Percentiles rank a stretch among this genome's conserved stretches.
These are phyloP conservation scores for Scutellaria baicalensis DNA, from an alignment of 257 asterid genomes.

Conservation along the genomic window DNA sequence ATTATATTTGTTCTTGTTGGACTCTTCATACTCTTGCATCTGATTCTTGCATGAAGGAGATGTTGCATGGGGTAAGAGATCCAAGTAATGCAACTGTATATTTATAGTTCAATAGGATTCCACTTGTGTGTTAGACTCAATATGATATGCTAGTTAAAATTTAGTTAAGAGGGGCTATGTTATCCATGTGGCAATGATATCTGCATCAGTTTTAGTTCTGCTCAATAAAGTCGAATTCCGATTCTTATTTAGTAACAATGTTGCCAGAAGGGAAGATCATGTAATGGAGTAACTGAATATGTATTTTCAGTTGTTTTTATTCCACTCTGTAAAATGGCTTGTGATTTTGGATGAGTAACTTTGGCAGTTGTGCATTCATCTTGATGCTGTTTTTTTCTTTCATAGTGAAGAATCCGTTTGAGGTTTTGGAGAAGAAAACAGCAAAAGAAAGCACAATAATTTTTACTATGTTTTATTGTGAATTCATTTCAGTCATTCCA, in stretches of 20 bases:
- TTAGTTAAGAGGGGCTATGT: background rate
- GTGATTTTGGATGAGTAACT: background rate
- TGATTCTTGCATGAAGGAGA: slow-evolving; percentile 28
- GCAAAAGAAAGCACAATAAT: too few relatives aligned
- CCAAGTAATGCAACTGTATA: slow-evolving; percentile 26
- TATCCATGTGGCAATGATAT: background rate
- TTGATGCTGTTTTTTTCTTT: too few relatives aligned
- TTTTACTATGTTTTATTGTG: background rate
- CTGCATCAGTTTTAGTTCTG: background rate
- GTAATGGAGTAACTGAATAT: background rate
- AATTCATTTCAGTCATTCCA: background rate
- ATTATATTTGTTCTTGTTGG: slow-evolving; percentile 40
- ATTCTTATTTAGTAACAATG: background rate
- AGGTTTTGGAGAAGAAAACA: too few relatives aligned
- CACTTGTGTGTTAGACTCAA: slow-evolving; percentile 18
- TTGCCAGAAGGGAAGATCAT: background rate
- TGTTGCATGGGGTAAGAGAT: background rate
- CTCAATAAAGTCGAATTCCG: slow-evolving; percentile 17
- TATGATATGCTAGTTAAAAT: background rate
- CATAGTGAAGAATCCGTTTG: too few relatives aligned
- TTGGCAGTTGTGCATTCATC: background rate
- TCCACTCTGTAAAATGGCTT: background rate
- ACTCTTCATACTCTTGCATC: slow-evolving; percentile 36
- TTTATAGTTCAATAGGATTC: slow-evolving; percentile 23
- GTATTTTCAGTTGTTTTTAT: background rate